Evolutionary conservation across 768 basidiomycete species (phyloP).

Genomic region (Tephrocybe sp.): DNA sequence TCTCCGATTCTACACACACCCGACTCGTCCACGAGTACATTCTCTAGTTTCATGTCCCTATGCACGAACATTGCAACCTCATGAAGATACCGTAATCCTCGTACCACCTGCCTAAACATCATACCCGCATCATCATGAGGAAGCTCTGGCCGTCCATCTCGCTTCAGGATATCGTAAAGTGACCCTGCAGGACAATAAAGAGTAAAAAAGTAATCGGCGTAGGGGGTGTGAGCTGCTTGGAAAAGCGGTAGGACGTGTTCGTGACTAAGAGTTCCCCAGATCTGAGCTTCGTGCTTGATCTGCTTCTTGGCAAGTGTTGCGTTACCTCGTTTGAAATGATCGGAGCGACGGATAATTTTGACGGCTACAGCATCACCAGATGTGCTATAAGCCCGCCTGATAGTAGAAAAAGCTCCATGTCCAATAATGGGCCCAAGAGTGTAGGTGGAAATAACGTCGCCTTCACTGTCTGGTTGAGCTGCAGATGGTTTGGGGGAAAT

Average conservation of each 20-base stretch:
- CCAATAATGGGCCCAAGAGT: conserved; percentile 75
- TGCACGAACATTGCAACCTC: conserved; percentile 77
- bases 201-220: conserved; percentile 79
- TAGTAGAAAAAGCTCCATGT: conserved; percentile 78
- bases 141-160: conserved; percentile 64
- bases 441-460: conserved; percentile 67
- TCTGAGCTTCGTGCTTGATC: conserved; percentile 64
- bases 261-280: conserved; percentile 78
- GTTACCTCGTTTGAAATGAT: conserved; percentile 46
- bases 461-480: conserved; percentile 59
- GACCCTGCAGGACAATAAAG: conserved; percentile 83
- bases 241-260: conserved; percentile 88
- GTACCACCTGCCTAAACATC: conserved; percentile 84
- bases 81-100: conserved; percentile 82
- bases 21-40: conserved; percentile 88
- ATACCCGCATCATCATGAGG: conserved; percentile 77
- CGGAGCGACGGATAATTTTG: conserved; percentile 72
- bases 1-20: conserved; percentile 84
- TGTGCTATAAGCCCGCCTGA: conserved; percentile 62
- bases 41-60: conserved; percentile 96
- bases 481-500: conserved; percentile 34
- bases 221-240: conserved; percentile 50
- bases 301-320: conserved; percentile 47
- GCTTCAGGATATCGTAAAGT: conserved; percentile 77
- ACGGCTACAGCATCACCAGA: conserved; percentile 74